A percentile compares a stretch with the other conserved stretches of the same genome.
Evolutionary conservation across 2,329 filamentous ascomycete species (phyloP).

Genomic region (Aspergillus texensis): DNA sequence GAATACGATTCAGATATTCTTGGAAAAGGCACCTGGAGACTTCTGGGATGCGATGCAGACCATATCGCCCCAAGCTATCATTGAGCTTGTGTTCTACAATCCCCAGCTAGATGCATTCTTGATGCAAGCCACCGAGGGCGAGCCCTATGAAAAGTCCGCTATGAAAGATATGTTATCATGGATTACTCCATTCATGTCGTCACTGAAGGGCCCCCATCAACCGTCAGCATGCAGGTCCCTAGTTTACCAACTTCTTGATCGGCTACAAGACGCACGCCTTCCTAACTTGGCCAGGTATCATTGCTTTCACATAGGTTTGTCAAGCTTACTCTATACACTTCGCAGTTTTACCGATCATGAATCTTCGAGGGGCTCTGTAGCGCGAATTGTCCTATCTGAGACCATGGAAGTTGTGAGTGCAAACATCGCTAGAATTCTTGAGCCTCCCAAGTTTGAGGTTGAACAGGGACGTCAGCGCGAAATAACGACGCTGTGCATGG

Average conservation of each 20-base stretch:
- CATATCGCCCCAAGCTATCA: slow-evolving; percentile 75
- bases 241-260: slow-evolving; percentile 71
- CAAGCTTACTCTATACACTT: slow-evolving; percentile 49
- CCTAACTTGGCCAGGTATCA: slow-evolving; percentile 47
- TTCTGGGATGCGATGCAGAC: slow-evolving; percentile 89
- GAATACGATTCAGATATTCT: slow-evolving; percentile 68
- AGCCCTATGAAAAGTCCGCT: slow-evolving; percentile 56
- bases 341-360: slow-evolving; percentile 52
- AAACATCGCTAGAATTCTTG: slow-evolving; percentile 60
- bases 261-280: slow-evolving; percentile 46
- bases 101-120: slow-evolving; percentile 63
- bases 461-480: slow-evolving; percentile 54
- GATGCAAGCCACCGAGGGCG: slow-evolving; percentile 56
- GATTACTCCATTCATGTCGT: slow-evolving; percentile 76
- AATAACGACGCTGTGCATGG: slow-evolving; percentile 59
- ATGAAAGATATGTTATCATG: slow-evolving; percentile 71
- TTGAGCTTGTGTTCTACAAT: slow-evolving; percentile 81
- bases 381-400: slow-evolving; percentile 52
- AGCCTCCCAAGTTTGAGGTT: slow-evolving; percentile 54
- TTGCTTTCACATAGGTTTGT: slow-evolving; percentile 50
- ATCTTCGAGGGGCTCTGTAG: slow-evolving; percentile 47
- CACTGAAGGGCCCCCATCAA: slow-evolving; percentile 73
- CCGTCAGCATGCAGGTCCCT: slow-evolving; percentile 80
- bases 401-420: slow-evolving; percentile 50
- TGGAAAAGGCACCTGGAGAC: slow-evolving; percentile 74